Conservation (phyloP, 176 grass and related monocot genomes). For the Triticum urartu region DNA sequence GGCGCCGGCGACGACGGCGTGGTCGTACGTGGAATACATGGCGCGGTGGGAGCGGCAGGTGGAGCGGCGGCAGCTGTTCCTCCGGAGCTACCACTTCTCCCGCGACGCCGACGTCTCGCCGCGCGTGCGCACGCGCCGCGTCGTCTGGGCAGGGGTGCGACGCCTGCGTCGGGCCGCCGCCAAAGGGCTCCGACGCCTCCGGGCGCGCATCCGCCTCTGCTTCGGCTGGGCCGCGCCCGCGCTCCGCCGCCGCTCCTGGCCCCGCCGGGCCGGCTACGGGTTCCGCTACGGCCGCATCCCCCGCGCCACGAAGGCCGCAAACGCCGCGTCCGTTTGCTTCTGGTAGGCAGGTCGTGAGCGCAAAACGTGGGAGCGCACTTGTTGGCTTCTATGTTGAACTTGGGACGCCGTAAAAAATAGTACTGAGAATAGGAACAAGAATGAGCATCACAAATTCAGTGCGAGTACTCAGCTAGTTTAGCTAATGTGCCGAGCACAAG, state of each 20-base stretch:
- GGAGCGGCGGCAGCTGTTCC: constrained; percentile 83
- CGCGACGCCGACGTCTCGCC: constrained; percentile 35
- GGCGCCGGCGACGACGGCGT: neutral
- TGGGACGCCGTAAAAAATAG: too few species aligned
- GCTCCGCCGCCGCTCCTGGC: neutral
- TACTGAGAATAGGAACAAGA: too few species aligned
- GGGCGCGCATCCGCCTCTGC: constrained; percentile 44
- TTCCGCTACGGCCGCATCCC: constrained; percentile 42
- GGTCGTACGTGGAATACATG: constrained; percentile 76
- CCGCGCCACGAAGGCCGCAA: neutral
- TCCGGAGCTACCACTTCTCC: constrained; percentile 93
- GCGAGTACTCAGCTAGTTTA: too few species aligned
- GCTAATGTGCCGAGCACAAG: too few species aligned
- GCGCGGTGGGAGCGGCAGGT: constrained; percentile 65
- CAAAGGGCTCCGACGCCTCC: constrained; percentile 32
- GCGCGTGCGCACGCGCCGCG: constrained; percentile 46
- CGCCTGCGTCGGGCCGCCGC: constrained; percentile 39
- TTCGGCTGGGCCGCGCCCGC: constrained; percentile 32
- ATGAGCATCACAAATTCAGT: too few species aligned
- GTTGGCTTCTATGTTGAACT: neutral
- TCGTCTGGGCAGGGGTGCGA: constrained; percentile 60
- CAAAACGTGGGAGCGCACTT: neutral
- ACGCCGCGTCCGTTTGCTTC: constrained; percentile 30
- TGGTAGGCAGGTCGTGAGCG: neutral
- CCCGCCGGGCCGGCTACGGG: neutral